Base-by-base conservation (phyloP, 148 eudicot genomes). In the Persicaria tinctoria region DNA sequence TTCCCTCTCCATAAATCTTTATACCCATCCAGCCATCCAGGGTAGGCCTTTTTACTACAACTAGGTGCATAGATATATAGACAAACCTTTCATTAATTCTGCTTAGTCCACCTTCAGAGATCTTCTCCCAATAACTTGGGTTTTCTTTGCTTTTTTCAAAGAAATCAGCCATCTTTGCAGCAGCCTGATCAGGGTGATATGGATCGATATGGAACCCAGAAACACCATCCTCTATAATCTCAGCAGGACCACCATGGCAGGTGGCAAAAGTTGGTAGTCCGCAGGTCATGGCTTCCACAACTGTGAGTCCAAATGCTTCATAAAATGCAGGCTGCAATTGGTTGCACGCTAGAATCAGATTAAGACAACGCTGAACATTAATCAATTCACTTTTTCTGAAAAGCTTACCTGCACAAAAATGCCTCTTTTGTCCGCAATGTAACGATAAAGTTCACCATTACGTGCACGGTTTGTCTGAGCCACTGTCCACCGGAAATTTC, bases 201-300 rank as follows among this genome's bases (percentile, higher is more conserved):
- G 99, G 99, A 86, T 96, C 97, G 9, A 96, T 88, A 80, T 96
- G 99, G 79, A 87, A 92, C 20, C 99, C 99, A 0, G 97, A 96
- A 18, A 86, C 74, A 50, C 97, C 91, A 51, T 92, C 86, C 81
- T 90, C 97, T 72, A 96, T 92, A 53, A 96, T 96, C 82, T 96
- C 99, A 9, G 87, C 75, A 6, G 99, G 99, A 73, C 99, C 99
- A 68, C 99, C 99, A 57, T 96, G 94, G 74, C 92, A 90, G 51
- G 99, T 96, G 60, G 97, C 99, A 87, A 96, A 96, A 70, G 97
- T 90, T 6, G 99, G 99, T 66, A 96, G 97, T 46, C 97, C 99
- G 85, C 95, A 90, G 2, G 90, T 82, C 99, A 96, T 92, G 59
- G 99, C 93, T 82, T 96, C 99, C 66, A 96, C 97, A 14, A 96